A percentile compares a stretch with the other conserved stretches of the same genome.
Conservation (phyloP, 2,329 filamentous ascomycete genomes). For the Ilyonectria destructans region DNA sequence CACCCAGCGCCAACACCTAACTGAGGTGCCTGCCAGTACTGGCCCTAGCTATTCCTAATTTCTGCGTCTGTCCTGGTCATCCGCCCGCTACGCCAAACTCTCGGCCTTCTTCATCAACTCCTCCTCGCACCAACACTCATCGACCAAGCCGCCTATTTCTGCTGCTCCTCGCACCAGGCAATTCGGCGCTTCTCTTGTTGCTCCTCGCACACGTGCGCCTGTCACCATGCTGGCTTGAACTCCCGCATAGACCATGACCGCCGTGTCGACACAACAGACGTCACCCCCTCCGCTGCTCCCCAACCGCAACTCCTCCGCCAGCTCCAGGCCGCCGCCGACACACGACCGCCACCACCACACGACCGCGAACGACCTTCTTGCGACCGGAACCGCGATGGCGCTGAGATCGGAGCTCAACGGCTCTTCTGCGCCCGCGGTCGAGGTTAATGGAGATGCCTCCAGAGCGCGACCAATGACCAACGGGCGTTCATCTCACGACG, state of each 20-base stretch:
- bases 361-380: constrained; percentile 40
- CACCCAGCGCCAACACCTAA: constrained; percentile 20
- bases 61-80: constrained; percentile 47
- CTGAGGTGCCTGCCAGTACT: constrained; percentile 26
- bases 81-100: constrained; percentile 38
- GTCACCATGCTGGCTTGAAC: constrained; percentile 48
- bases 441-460: constrained; percentile 51
- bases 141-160: constrained; percentile 2
- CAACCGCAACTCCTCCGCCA: constrained; percentile 45
- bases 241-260: constrained; percentile 45
- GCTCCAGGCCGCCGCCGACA: constrained; percentile 43
- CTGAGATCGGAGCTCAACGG: constrained; percentile 54
- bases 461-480: constrained; percentile 50
- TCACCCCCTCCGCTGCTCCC: constrained; percentile 47
- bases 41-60: constrained; percentile 47
- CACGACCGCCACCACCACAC: constrained; percentile 43
- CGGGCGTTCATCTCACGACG: constrained; percentile 51
- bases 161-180: constrained; percentile 20
- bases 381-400: constrained; percentile 51
- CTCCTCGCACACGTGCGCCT: constrained; percentile 34
- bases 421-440: constrained; percentile 48
- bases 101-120: constrained; percentile 22
- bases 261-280: constrained; percentile 47
- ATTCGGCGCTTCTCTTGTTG: constrained; percentile 23
- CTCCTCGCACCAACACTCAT: constrained; percentile 16